Percentiles rank a stretch among this genome's conserved stretches.
Conservation (phyloP, 805 yeast species). For the Starmerella sp. region DNA sequence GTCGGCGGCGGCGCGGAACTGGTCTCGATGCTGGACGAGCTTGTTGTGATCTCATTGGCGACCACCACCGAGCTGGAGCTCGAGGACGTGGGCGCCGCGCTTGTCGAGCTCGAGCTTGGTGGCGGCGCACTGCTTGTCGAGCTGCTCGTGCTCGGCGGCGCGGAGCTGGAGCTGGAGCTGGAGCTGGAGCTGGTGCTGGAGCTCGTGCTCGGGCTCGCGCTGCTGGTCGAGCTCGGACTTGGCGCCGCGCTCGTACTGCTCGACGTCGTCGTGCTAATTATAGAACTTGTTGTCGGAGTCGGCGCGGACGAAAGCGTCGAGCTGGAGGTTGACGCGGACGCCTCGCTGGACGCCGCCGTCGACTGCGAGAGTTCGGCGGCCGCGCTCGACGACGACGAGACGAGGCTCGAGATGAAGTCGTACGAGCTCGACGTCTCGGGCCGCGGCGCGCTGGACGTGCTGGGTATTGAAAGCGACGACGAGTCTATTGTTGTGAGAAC, state of each 20-base stretch:
- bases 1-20: not conserved
- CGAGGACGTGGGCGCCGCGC: not conserved
- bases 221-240: not conserved
- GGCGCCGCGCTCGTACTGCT: not conserved
- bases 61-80: not conserved
- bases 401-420: not conserved
- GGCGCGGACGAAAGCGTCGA: not conserved
- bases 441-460: not conserved
- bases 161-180: not conserved
- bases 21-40: not conserved
- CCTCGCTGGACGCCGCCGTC: not conserved
- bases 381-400: not conserved
- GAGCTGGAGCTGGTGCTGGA: not conserved
- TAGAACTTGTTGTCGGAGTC: not conserved
- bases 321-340: not conserved
- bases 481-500: not conserved
- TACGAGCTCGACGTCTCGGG: not conserved
- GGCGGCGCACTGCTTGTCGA: not conserved
- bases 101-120: not conserved
- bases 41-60: not conserved
- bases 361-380: not conserved
- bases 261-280: not conserved
- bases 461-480: not conserved
- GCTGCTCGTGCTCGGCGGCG: not conserved
- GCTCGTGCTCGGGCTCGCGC: not conserved